Evolutionary conservation across 352 stramenopile species (phyloP).

Genomic region (Halophytophthora batemanensis): DNA sequence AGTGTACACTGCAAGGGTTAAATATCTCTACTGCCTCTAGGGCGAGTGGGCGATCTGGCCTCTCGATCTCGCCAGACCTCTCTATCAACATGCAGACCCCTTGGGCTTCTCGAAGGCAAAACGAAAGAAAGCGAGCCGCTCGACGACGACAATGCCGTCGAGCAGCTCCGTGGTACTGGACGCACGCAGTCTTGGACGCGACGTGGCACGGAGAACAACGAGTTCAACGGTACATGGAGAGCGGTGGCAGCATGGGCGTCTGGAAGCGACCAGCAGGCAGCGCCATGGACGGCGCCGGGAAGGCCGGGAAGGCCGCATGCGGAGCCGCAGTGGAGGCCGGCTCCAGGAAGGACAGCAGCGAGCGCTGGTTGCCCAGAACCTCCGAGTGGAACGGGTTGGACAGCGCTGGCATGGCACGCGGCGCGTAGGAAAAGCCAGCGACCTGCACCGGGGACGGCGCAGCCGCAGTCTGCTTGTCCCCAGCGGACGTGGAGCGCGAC

Average conservation of each 20-base stretch:
- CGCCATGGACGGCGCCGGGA: conserved; percentile 15
- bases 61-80: too few relatives aligned
- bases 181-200: background rate
- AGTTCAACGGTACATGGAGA: conserved; percentile 34
- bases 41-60: background rate
- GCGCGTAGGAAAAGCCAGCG: conserved; percentile 1
- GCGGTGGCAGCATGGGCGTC: conserved; percentile 22
- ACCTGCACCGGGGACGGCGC: conserved; percentile 11
- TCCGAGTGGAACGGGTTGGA: conserved; percentile 21
- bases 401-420: conserved; percentile 15
- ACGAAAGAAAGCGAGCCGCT: background rate
- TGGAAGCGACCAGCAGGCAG: conserved; percentile 12
- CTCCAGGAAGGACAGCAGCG: conserved; percentile 38
- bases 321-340: conserved; percentile 15
- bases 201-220: conserved; percentile 9
- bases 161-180: too few relatives aligned
- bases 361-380: conserved; percentile 27
- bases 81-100: too few relatives aligned
- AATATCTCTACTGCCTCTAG: background rate
- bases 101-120: too few relatives aligned
- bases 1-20: conserved; percentile 1
- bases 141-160: background rate
- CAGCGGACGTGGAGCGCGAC: conserved; percentile 28
- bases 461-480: conserved; percentile 16
- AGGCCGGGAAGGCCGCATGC: conserved; percentile 12